These are phyloP conservation scores for Nicotiana paniculata DNA, from an alignment of 257 asterid species.

Conservation along the genomic window DNA sequence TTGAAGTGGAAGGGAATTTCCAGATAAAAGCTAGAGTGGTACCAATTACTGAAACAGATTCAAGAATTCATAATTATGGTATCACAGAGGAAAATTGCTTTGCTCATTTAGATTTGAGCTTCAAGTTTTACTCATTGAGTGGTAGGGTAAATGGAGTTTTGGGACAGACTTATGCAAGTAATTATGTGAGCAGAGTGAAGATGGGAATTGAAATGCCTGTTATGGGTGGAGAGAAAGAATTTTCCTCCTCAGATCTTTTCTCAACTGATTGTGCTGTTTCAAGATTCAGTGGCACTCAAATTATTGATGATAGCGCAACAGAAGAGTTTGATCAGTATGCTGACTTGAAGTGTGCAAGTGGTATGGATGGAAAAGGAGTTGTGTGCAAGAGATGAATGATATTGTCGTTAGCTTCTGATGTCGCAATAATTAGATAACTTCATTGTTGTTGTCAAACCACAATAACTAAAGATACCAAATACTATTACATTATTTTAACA, in stretches of 20 bases:
- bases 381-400: constrained; percentile 55
- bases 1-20: constrained; percentile 69
- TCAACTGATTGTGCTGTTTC: constrained; percentile 64
- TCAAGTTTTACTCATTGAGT: constrained; percentile 63
- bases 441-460: background rate
- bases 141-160: constrained; percentile 57
- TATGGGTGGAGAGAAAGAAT: constrained; percentile 67
- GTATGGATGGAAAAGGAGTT: constrained; percentile 56
- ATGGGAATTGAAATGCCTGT: constrained; percentile 83
- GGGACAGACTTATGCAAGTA: constrained; percentile 67
- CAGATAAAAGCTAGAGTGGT: constrained; percentile 61
- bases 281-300: constrained; percentile 37
- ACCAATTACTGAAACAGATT: constrained; percentile 59
- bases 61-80: constrained; percentile 56
- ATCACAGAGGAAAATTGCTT: constrained; percentile 64
- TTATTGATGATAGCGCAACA: background rate
- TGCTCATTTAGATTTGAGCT: constrained; percentile 79
- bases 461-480: background rate
- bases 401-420: background rate
- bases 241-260: constrained; percentile 48
- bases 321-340: constrained; percentile 19
- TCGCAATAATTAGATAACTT: background rate
- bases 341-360: constrained; percentile 49
- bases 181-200: constrained; percentile 59
- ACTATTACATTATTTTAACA: too few relatives aligned